Evolutionary conservation across 176 grass and related monocot species (phyloP).

Genomic region (Triticum aestivum): IWGSC_CS_RefSeq_v2.1 NC_057795.1:167192857-167193356

Average conservation of each 20-base stretch:
- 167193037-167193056: conserved; percentile 89
- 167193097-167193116: background rate
- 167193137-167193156: conserved; percentile 72
- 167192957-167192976: conserved; percentile 19
- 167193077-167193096: background rate
- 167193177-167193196: conserved; percentile 72
- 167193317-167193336: background rate
- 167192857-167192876: background rate
- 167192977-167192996: conserved; percentile 36
- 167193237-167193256: background rate
- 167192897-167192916: conserved; percentile 10
- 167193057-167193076: conserved; percentile 39
- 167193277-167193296: conserved; percentile 18
- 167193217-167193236: background rate
- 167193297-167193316: background rate
- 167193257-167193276: background rate
- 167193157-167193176: conserved; percentile 99
- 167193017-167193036: conserved; percentile 80
- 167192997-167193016: conserved; percentile 25
- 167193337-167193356: background rate
- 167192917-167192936: conserved; percentile 23
- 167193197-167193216: background rate
- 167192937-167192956: conserved; percentile 25
- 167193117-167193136: background rate
- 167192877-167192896: background rate